Evolutionary conservation across 2,329 filamentous ascomycete genomes (phyloP).

Genomic region (Cadophora malorum): DNA sequence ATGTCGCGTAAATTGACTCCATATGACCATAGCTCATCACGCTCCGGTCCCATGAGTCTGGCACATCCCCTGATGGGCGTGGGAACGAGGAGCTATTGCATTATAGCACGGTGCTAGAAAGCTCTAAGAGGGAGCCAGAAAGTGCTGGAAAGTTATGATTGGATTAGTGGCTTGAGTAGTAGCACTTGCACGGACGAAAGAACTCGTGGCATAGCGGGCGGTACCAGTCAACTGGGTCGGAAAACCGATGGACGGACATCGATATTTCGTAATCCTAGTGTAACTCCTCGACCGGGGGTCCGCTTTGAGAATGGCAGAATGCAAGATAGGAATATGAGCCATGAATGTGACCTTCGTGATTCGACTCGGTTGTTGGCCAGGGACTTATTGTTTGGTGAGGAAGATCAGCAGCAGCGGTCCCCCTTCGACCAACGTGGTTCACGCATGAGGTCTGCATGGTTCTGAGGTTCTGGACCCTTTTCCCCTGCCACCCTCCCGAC

Average conservation of each 20-base stretch:
- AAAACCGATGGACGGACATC: conserved; percentile 14
- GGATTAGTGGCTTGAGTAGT: conserved; percentile 7
- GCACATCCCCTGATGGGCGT: background rate
- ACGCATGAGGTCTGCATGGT: background rate
- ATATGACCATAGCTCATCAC: too few species aligned
- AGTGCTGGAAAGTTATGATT: background rate
- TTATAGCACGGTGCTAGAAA: conserved; percentile 7
- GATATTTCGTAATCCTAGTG: conserved; percentile 23
- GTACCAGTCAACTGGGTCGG: conserved; percentile 22
- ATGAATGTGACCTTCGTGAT: background rate
- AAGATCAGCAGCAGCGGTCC: conserved; percentile 15
- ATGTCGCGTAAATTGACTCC: conserved; percentile 9
- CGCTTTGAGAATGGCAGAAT: conserved; percentile 23
- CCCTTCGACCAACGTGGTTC: conserved; percentile 14
- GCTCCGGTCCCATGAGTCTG: conserved; percentile 1
- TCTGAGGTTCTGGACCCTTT: background rate
- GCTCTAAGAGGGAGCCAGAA: background rate
- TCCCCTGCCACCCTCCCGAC: conserved; percentile 5
- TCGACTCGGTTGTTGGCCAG: conserved; percentile 8
- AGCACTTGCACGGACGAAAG: conserved; percentile 9
- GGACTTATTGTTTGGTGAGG: background rate
- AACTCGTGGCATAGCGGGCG: conserved; percentile 17
- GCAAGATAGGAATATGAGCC: conserved; percentile 13
- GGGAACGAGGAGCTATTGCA: conserved; percentile 11
- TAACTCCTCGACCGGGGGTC: conserved; percentile 22